Percentiles rank a stretch among this genome's conserved stretches.
These are phyloP conservation scores for Petunia axillaris DNA, from an alignment of 257 asterid genomes.

Conservation along the genomic window DNA sequence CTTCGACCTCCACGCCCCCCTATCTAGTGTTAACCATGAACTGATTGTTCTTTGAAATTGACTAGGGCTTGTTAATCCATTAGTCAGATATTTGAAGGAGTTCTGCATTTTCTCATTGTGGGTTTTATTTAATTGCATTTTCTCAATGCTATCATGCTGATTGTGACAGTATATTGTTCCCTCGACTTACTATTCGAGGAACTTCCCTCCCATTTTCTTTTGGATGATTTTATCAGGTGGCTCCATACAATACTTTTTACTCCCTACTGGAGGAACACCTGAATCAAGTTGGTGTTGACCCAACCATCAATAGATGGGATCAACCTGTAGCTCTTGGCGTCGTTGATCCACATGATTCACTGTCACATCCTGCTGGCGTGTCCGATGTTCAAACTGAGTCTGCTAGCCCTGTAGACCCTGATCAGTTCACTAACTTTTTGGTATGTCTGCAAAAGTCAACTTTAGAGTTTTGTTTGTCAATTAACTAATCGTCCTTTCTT, in stretches of 20 bases:
- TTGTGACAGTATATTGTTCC: not conserved
- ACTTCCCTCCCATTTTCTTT: not conserved
- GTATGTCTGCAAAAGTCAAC: conserved; percentile 40
- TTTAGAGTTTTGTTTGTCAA: not conserved
- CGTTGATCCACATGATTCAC: conserved; percentile 94
- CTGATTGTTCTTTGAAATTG: not conserved
- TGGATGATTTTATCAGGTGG: conserved; percentile 59
- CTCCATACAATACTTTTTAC: conserved; percentile 87
- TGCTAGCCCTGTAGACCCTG: conserved; percentile 81
- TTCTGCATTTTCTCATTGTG: not conserved
- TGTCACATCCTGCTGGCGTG: conserved; percentile 97
- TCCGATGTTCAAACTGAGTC: conserved; percentile 92
- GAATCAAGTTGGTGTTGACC: conserved; percentile 81
- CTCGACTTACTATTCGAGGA: not conserved
- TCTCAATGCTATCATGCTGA: not conserved
- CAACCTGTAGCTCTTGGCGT: conserved; percentile 82
- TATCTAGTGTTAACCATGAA: not conserved
- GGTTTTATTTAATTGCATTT: conserved; percentile 7
- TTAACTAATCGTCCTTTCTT: not conserved
- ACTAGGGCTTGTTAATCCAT: not conserved
- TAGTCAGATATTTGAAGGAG: not conserved
- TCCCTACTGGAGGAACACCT: conserved; percentile 81
- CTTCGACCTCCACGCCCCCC: too few species aligned
- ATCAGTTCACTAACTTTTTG: conserved; percentile 79
- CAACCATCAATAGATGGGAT: conserved; percentile 84